Conservation (phyloP, 345 rosid species). For the Corchorus capsularis region DNA sequence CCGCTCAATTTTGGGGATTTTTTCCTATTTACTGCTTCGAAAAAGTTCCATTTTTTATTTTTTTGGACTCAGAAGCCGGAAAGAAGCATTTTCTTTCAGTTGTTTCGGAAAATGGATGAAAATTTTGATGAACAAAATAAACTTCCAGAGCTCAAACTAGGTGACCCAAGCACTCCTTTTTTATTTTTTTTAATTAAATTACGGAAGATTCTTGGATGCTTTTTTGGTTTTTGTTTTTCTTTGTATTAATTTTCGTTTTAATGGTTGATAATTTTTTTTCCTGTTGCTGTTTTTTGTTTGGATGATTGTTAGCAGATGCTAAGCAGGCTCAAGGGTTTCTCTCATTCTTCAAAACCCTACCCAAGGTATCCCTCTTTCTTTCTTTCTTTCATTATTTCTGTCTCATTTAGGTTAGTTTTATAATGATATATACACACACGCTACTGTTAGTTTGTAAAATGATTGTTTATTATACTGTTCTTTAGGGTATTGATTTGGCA, state of each 20-base stretch:
- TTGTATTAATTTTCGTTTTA: background rate
- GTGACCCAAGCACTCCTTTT: slow-evolving; percentile 37
- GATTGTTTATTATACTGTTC: background rate
- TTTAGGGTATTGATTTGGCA: background rate
- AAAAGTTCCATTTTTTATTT: background rate
- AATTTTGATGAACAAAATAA: slow-evolving; percentile 58
- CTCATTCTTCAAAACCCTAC: slow-evolving; percentile 89
- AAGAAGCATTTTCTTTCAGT: background rate
- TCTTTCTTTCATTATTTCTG: background rate
- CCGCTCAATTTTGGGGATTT: background rate
- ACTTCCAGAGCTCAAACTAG: slow-evolving; percentile 92
- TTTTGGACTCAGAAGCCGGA: background rate
- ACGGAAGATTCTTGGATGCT: too few relatives aligned
- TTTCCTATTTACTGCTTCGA: background rate
- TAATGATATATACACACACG: too few relatives aligned
- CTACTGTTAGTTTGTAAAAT: background rate
- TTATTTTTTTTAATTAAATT: background rate
- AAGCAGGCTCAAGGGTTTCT: slow-evolving; percentile 98
- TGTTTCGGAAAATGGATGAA: slow-evolving; percentile 48
- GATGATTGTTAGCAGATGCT: slow-evolving; percentile 48
- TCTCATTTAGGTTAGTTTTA: background rate
- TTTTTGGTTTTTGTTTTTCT: background rate
- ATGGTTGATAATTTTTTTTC: slow-evolving; percentile 12
- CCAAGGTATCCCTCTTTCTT: slow-evolving; percentile 47
- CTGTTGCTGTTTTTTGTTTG: slow-evolving; percentile 5